Conservation (phyloP, 305 asterid genomes). For the Solanum hybrid region DNA sequence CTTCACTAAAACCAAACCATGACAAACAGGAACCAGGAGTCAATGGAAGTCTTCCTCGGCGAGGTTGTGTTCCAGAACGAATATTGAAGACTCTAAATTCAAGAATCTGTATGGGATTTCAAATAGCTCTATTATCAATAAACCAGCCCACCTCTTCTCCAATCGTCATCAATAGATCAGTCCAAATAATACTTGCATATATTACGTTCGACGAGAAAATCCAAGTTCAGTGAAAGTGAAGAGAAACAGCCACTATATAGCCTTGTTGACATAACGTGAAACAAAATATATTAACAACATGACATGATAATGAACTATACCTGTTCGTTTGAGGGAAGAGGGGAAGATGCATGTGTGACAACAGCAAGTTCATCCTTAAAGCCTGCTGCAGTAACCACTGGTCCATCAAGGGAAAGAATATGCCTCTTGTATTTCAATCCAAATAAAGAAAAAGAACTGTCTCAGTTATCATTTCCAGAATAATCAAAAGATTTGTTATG, state of each 20-base stretch:
- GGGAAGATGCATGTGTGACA: constrained; percentile 70
- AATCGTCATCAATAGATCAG: neutral
- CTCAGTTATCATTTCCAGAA: neutral
- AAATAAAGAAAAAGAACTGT: neutral
- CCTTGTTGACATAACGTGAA: neutral
- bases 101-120: constrained; percentile 58
- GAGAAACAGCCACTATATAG: neutral
- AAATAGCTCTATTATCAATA: neutral
- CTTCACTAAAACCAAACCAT: constrained; percentile 97
- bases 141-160: neutral
- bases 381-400: constrained; percentile 91
- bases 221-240: neutral
- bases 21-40: constrained; percentile 87
- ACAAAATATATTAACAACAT: neutral
- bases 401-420: constrained; percentile 81
- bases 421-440: constrained; percentile 33
- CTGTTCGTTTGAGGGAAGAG: constrained; percentile 91
- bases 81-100: constrained; percentile 71
- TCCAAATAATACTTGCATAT: neutral
- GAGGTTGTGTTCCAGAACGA: constrained; percentile 40
- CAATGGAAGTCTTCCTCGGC: constrained; percentile 66
- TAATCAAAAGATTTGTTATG: neutral
- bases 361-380: constrained; percentile 78
- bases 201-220: neutral
- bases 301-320: constrained; percentile 21